Conservation (phyloP, 164 flowering plant genomes). For the Magnolia kwangsiensis region DNA sequence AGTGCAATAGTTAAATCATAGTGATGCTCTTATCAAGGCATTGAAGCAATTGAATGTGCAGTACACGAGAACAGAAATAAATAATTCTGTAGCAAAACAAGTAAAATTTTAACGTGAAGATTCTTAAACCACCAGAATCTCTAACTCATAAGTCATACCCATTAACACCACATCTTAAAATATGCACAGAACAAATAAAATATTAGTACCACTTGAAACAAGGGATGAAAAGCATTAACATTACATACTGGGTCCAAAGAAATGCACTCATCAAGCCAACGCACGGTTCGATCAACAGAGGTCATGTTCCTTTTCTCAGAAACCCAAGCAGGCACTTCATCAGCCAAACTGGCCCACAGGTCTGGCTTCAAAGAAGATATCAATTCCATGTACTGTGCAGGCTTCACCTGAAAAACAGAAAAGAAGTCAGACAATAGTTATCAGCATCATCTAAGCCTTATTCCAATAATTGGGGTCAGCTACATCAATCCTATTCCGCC, state of each 20-base stretch:
- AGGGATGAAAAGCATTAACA: constrained; percentile 2
- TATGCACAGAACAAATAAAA: background rate
- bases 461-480: too few relatives aligned
- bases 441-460: too few relatives aligned
- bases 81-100: too few relatives aligned
- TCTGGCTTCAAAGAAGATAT: constrained; percentile 68
- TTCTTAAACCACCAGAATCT: too few relatives aligned
- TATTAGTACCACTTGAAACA: background rate
- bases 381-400: constrained; percentile 65
- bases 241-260: constrained; percentile 35
- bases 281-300: constrained; percentile 79
- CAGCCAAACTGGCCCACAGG: constrained; percentile 74
- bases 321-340: constrained; percentile 89
- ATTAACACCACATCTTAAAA: background rate
- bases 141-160: background rate
- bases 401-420: constrained; percentile 49
- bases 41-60: background rate
- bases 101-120: too few relatives aligned
- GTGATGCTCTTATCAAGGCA: background rate
- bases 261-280: constrained; percentile 91
- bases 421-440: background rate
- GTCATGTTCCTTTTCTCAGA: constrained; percentile 65
- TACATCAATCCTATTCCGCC: too few relatives aligned
- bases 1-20: too few relatives aligned
- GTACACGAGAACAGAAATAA: too few relatives aligned